Evolutionary conservation across 306 rosid genomes (phyloP).

Genomic region (Prinsepia uniflora): DNA sequence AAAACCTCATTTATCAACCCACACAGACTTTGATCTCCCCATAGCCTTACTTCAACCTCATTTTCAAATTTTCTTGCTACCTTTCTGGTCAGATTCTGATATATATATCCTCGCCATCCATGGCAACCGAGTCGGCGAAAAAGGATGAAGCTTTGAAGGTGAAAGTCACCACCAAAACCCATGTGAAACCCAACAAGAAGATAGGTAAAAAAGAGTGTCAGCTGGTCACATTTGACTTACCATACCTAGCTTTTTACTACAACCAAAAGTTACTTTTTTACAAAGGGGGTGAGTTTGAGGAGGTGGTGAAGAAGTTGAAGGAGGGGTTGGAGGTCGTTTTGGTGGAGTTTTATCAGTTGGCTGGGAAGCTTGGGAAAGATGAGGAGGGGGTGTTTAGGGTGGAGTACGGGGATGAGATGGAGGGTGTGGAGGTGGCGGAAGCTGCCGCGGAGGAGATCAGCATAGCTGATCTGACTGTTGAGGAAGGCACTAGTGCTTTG

Average conservation of each 20-base stretch:
- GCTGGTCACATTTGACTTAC: slow-evolving; percentile 84
- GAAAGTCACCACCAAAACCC: slow-evolving; percentile 46
- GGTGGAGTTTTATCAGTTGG: slow-evolving; percentile 70
- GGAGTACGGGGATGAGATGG: slow-evolving; percentile 56
- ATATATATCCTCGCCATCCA: slow-evolving; percentile 5
- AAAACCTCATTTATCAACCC: slow-evolving; percentile 8
- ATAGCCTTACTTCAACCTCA: background rate
- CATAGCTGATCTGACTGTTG: slow-evolving; percentile 55
- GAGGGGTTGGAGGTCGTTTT: slow-evolving; percentile 58
- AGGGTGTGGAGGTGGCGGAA: slow-evolving; percentile 69
- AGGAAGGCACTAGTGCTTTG: slow-evolving; percentile 51
- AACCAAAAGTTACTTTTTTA: slow-evolving; percentile 82
- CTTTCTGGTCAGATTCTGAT: too few relatives aligned
- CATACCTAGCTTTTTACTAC: slow-evolving; percentile 88
- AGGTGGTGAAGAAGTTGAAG: slow-evolving; percentile 60
- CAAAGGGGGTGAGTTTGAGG: slow-evolving; percentile 53
- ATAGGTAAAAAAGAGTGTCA: slow-evolving; percentile 64
- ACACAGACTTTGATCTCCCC: background rate
- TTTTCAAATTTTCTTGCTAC: background rate
- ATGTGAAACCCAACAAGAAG: slow-evolving; percentile 54
- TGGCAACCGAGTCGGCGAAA: slow-evolving; percentile 44
- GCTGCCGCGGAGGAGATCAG: slow-evolving; percentile 53
- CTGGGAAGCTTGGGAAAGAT: slow-evolving; percentile 80
- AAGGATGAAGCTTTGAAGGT: slow-evolving; percentile 36
- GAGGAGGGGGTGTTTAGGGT: slow-evolving; percentile 85